Evolutionary conservation across 2,329 filamentous ascomycete genomes (phyloP).

Genomic region (Colletotrichum tropicicola): DNA sequence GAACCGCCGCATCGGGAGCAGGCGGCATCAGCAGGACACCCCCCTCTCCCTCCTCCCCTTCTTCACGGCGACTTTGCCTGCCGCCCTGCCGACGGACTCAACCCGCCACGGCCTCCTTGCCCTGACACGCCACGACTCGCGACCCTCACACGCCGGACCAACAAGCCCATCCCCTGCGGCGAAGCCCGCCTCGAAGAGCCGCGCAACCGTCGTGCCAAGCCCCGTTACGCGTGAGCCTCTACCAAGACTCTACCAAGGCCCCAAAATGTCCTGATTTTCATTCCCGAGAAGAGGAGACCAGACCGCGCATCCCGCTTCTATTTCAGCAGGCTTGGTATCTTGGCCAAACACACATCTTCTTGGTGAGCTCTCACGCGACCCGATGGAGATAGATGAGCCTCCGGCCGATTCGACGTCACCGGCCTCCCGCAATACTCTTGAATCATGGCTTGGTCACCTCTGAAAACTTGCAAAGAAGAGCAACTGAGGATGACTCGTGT

Average conservation of each 20-base stretch:
- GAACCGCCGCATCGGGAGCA: not conserved
- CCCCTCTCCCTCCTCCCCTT: too few species aligned
- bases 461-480: not conserved
- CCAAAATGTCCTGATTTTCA: not conserved
- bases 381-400: not conserved
- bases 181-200: not conserved
- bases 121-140: not conserved
- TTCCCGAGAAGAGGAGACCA: not conserved
- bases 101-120: too few species aligned
- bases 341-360: not conserved
- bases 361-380: not conserved
- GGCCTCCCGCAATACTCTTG: not conserved
- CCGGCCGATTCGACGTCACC: not conserved
- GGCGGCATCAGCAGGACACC: too few species aligned
- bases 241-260: not conserved
- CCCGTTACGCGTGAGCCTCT: not conserved
- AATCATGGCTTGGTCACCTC: not conserved
- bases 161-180: not conserved
- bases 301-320: not conserved
- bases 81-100: not conserved
- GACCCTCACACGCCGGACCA: not conserved
- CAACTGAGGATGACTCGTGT: not conserved
- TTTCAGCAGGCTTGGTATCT: conserved; percentile 4
- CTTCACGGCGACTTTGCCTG: not conserved
- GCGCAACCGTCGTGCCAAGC: conserved; percentile 5